phyloP scores from a whole-genome alignment of 139 green algal genomes.

The Medakamo hakoo region DNA sequence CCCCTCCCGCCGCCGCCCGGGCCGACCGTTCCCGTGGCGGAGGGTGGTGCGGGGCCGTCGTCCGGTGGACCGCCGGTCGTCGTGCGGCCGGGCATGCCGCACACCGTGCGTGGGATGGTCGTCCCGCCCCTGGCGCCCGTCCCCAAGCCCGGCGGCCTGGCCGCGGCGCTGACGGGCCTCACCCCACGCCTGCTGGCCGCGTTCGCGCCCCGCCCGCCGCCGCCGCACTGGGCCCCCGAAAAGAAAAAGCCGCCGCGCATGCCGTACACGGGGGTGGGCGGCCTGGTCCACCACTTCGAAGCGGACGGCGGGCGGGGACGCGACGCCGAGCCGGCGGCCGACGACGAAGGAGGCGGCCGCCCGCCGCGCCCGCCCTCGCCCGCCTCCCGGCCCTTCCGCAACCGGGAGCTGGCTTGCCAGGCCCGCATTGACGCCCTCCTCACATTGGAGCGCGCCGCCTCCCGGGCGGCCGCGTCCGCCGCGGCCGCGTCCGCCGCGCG shows the following conservation, averaged over 20 bases:
- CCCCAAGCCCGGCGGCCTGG: neutral
- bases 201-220: neutral
- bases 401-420: neutral
- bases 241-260: neutral
- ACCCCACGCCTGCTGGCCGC: neutral
- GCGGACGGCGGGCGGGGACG: too few species aligned
- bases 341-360: neutral
- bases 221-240: neutral
- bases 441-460: neutral
- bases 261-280: neutral
- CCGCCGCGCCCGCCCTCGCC: too few species aligned
- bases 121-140: too few species aligned
- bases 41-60: neutral
- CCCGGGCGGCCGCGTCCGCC: too few species aligned
- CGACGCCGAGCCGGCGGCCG: too few species aligned
- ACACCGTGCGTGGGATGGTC: neutral
- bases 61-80: too few species aligned
- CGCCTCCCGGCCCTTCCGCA: neutral
- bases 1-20: too few species aligned
- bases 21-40: too few species aligned
- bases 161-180: neutral
- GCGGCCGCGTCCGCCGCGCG: too few species aligned
- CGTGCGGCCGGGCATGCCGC: too few species aligned
- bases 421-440: neutral
- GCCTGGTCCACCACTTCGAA: neutral